Evolutionary conservation across 2,329 filamentous ascomycete species (phyloP).

Genomic region (Apiospora hydei): DNA sequence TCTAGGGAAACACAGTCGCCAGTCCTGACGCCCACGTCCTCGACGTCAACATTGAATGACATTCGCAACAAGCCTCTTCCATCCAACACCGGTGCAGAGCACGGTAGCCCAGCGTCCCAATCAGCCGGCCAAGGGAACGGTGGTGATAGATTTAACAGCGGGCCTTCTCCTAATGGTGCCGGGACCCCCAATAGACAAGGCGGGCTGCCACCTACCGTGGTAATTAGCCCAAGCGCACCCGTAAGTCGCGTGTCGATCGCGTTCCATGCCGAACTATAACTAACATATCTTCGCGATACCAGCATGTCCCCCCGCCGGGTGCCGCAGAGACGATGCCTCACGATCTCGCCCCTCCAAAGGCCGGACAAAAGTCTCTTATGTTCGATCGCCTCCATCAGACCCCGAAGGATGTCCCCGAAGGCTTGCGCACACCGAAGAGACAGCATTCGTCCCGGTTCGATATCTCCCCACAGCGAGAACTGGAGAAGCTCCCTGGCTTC

Average conservation of each 20-base stretch:
- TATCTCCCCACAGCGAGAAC: constrained; percentile 93
- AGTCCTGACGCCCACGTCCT: constrained; percentile 82
- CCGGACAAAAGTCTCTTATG: constrained; percentile 85
- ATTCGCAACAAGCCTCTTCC: constrained; percentile 82
- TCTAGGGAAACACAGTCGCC: constrained; percentile 68
- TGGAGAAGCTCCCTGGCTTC: constrained; percentile 97
- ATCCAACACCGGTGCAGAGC: constrained; percentile 55
- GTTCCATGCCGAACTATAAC: constrained; percentile 29
- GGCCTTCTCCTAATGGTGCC: constrained; percentile 56
- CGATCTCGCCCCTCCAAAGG: constrained; percentile 92
- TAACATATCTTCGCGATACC: constrained; percentile 31
- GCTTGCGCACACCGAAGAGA: constrained; percentile 91
- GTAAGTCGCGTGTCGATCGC: constrained; percentile 61
- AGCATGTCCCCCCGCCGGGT: constrained; percentile 93
- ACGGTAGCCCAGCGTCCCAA: constrained; percentile 49
- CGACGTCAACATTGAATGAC: constrained; percentile 86
- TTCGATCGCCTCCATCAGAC: constrained; percentile 91
- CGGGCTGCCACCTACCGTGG: constrained; percentile 80
- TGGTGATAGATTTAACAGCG: constrained; percentile 43
- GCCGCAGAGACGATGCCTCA: constrained; percentile 98
- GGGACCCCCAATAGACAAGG: constrained; percentile 70
- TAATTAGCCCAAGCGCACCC: constrained; percentile 93
- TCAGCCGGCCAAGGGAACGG: constrained; percentile 41
- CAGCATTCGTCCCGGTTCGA: constrained; percentile 98
- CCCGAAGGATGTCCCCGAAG: constrained; percentile 95